A percentile compares a stretch with the other conserved stretches of the same genome.
Conservation (phyloP, 768 basidiomycete genomes). For the Termitomyces titanicus region DNA sequence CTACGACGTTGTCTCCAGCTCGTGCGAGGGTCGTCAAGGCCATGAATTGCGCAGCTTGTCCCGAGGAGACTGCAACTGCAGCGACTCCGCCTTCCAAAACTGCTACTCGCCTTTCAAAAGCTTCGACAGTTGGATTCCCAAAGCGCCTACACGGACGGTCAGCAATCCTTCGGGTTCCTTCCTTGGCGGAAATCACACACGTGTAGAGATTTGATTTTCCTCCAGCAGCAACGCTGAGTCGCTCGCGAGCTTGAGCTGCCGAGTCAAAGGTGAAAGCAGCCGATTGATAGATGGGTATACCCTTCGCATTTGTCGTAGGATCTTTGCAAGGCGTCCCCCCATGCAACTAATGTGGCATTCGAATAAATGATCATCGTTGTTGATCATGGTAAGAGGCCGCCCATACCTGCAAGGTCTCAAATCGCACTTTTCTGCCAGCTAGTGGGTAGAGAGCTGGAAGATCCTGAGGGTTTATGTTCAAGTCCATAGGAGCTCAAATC, state of each 20-base stretch:
- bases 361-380: neutral
- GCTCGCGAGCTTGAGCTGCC: slow-evolving; percentile 31
- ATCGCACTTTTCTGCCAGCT: slow-evolving; percentile 37
- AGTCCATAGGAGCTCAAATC: slow-evolving; percentile 6
- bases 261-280: slow-evolving; percentile 56
- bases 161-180: too few relatives aligned
- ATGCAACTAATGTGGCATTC: slow-evolving; percentile 44
- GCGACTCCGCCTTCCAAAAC: slow-evolving; percentile 62
- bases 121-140: slow-evolving; percentile 30
- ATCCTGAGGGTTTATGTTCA: slow-evolving; percentile 8
- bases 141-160: slow-evolving; percentile 3
- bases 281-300: slow-evolving; percentile 59
- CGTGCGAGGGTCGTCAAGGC: slow-evolving; percentile 49
- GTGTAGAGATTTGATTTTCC: slow-evolving; percentile 11
- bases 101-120: slow-evolving; percentile 64
- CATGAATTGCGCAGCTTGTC: slow-evolving; percentile 62
- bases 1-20: slow-evolving; percentile 64
- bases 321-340: slow-evolving; percentile 51
- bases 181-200: neutral
- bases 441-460: slow-evolving; percentile 21
- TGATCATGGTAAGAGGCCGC: neutral
- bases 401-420: slow-evolving; percentile 39
- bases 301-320: slow-evolving; percentile 52
- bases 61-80: slow-evolving; percentile 55
- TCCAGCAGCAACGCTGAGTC: neutral